Evolutionary conservation across 345 rosid species (phyloP), one percentile per base, ranked within the genome.

Genomic region (Citrus glauca): DNA sequence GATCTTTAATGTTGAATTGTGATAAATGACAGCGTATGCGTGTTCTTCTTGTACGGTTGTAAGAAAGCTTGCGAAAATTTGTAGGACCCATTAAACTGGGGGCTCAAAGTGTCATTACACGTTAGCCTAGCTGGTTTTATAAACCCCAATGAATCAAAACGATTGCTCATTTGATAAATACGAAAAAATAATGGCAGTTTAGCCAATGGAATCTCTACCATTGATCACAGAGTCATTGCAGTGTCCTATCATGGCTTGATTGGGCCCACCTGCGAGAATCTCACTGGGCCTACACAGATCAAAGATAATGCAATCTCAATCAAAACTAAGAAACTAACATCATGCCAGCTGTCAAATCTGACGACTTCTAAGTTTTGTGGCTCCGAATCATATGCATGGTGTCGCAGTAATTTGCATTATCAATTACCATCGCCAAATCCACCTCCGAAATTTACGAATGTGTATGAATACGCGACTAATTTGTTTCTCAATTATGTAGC

Each of bases 221-320:
- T 56, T 1, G 22, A 53, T 53, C 45, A 32, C 25, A 9, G 27
- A 66, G 50, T 35, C 45, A 7, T 62, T 19, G 57, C 19, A 9
- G 0, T 9, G 40, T 42, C 69, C 40, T 42, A 61, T 62, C 57
- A 27, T 40, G 5, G 38, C 11, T 45, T 4, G 37, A 2, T 37
- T 60, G 77, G 60, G 69, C 30, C 77, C 77, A 19, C 60, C 22
- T 45, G 22, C 56, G 3, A 50, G 71, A 75, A 75, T 75, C 71
- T 64, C 30, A 22, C 4, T 50, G 82, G 82, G 71, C 82, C 81
- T 40, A 60, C 32, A 20, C 45, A 27, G n/a, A 70, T 82, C 74
- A 78, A 70, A 75, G 50, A 71, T 27, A 82, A 33, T 60, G 71
- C 70, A 72, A 56, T 74, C 73, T n/a, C 71, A 32, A 35, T 10